Evolutionary conservation across 768 basidiomycete species (phyloP), one percentile per base, ranked within the genome.

Genomic region (Calocybe gangraenosa): DNA sequence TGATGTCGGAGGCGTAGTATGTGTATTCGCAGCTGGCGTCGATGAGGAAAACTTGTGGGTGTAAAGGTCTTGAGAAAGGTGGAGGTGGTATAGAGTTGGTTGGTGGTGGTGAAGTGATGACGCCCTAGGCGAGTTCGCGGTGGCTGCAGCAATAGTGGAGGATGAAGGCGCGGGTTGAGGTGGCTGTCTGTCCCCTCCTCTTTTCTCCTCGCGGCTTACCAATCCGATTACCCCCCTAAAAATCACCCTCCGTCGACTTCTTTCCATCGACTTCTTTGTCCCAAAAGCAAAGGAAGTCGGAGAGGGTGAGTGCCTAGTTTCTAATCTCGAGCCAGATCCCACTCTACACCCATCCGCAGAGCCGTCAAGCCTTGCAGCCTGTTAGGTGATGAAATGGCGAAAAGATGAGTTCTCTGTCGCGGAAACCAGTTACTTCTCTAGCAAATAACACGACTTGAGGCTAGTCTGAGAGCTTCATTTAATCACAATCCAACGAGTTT

Each of bases 21-120:
- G 88, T 53, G 82, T 81, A 94, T 66, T 98, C 95, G 58, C 93
- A 94, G 0, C 94, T 93, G 0, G 95, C 95, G 55, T 98, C 95
- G 50, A 95, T 93, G 23, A 95, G 76, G 3, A 95, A 71, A 6
- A 95, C 86, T 60, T 88, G 82, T 0, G 84, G 82, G 25, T 66
- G 52, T 31, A 1, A 63, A 52, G n/a, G 10, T 67, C 25, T 28
- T n/a, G n/a, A n/a, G n/a, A n/a, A n/a, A n/a, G 25, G 5, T 59
- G 7, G 60, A 63, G 31, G 71, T 68, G n/a, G n/a, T n/a, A n/a
- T 85, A 65, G 30, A 71, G 69, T 15, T 61, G 63, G 59, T 88
- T 84, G n/a, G n/a, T n/a, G n/a, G n/a, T n/a, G n/a, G n/a, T n/a
- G n/a, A n/a, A n/a, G n/a, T n/a, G n/a, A n/a, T n/a, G n/a, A n/a